Evolutionary conservation across 768 basidiomycete genomes (phyloP).

Genomic region (Mycena maculata): DNA sequence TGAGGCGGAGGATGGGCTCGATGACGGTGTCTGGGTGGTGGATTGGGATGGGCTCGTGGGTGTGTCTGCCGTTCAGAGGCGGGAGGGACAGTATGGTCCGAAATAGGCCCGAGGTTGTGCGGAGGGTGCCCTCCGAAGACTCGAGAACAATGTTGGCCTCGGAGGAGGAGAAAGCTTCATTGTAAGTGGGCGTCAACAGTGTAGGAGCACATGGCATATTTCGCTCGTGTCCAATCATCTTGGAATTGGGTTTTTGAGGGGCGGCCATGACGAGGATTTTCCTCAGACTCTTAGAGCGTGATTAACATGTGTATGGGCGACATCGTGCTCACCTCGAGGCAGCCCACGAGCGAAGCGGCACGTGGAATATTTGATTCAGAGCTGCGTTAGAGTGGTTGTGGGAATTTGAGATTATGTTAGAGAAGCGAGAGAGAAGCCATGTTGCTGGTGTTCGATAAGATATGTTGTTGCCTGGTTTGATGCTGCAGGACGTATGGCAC

Average conservation of each 20-base stretch:
- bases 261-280: conserved; percentile 24
- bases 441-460: too few relatives aligned
- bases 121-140: conserved; percentile 53
- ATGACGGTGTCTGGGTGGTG: conserved; percentile 59
- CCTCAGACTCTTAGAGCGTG: conserved; percentile 5
- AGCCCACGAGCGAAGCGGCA: conserved; percentile 1
- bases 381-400: conserved; percentile 2
- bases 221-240: background rate
- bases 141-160: conserved; percentile 37
- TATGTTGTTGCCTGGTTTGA: too few relatives aligned
- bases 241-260: conserved; percentile 5
- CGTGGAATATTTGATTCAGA: conserved; percentile 18
- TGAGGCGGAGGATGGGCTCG: conserved; percentile 66
- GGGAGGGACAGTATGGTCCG: conserved; percentile 63
- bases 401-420: too few relatives aligned
- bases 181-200: background rate
- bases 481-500: too few relatives aligned
- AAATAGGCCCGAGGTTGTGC: conserved; percentile 64
- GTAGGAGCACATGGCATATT: background rate
- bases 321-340: conserved; percentile 21
- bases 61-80: conserved; percentile 50
- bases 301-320: conserved; percentile 20
- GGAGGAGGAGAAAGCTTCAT: conserved; percentile 30
- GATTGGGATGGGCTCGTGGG: conserved; percentile 47
- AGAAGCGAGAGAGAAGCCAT: too few relatives aligned